Evolutionary conservation across 805 yeast genomes (phyloP), one percentile per base, ranked within the genome.

Genomic region (Yarrowia alimentaria): DNA sequence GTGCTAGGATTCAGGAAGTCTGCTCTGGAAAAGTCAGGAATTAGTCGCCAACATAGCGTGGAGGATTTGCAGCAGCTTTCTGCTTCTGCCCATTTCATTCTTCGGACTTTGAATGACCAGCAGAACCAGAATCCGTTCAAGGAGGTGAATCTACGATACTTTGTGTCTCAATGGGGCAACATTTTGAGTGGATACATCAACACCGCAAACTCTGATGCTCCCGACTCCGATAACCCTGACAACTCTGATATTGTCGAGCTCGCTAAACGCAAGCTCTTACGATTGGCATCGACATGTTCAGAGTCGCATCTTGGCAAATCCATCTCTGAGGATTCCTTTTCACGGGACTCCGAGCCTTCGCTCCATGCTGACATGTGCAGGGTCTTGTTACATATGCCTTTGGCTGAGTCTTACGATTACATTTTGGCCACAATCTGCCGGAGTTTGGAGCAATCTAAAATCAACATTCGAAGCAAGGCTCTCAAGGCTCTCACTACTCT

Each of bases 381-480:
- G 4, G 19, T 30, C 8, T 25, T 29, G 1, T 33, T 52, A 13
- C 52, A 62, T 9, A 38, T 42, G 14, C 35, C 53, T 2, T 47
- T 57, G 4, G 63, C 62, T n/a, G 33, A 42, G 10, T 58, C 54
- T 24, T 81, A 81, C 58, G 83, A 81, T 16, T 69, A 68, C 1
- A 79, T 82, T 49, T 56, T 85, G 45, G 65, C 65, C 18, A 64
- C 80, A 12, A 63, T 85, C 3, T 57, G 83, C 19, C 65, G 69
- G 3, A 66, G 77, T 1, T 61, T 81, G 20, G 75, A 71, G 21
- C 74, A 76, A 55, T 65, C 74, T 1, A 77, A 76, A 53, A 70
- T 75, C 26, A 78, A 75, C 53, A 64, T 81, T 1, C 72, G 81
- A 59, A 71, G 85, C 0, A 77, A 80, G 43, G 88, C 93, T 0